Conservation (phyloP, 805 yeast genomes). For the Wickerhamiella parazyma region DNA sequence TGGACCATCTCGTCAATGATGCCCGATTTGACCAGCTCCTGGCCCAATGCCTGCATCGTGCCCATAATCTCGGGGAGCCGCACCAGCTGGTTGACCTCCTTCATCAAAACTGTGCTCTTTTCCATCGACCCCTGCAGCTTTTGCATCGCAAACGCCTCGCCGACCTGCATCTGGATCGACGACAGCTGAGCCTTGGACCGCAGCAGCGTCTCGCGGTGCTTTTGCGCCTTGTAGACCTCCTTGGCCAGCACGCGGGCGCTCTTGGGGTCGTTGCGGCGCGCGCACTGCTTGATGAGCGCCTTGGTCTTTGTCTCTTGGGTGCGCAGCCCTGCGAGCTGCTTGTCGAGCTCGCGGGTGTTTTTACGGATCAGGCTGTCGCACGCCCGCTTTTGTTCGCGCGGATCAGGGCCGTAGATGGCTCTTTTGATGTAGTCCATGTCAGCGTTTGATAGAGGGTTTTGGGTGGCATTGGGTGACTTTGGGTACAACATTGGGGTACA, state of each 20-base stretch:
- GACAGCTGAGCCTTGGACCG: constrained; percentile 76
- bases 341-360: constrained; percentile 72
- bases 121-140: constrained; percentile 73
- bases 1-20: constrained; percentile 91
- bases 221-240: constrained; percentile 60
- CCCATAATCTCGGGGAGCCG: constrained; percentile 64
- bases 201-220: constrained; percentile 60
- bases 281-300: constrained; percentile 56
- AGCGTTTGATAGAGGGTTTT: background rate
- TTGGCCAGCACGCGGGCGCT: constrained; percentile 69
- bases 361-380: constrained; percentile 70
- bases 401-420: constrained; percentile 94
- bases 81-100: constrained; percentile 69
- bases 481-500: too few species aligned
- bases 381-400: constrained; percentile 64
- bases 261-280: constrained; percentile 60
- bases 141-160: constrained; percentile 79
- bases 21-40: constrained; percentile 55
- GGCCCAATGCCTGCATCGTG: constrained; percentile 75
- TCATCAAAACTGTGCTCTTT: constrained; percentile 68
- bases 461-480: too few species aligned
- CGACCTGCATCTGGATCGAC: constrained; percentile 74
- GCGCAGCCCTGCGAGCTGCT: constrained; percentile 50
- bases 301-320: constrained; percentile 64
- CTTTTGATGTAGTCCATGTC: constrained; percentile 72